Base-by-base conservation (phyloP, 1,139 yeast species). In the Maudiozyma humilis region DNA sequence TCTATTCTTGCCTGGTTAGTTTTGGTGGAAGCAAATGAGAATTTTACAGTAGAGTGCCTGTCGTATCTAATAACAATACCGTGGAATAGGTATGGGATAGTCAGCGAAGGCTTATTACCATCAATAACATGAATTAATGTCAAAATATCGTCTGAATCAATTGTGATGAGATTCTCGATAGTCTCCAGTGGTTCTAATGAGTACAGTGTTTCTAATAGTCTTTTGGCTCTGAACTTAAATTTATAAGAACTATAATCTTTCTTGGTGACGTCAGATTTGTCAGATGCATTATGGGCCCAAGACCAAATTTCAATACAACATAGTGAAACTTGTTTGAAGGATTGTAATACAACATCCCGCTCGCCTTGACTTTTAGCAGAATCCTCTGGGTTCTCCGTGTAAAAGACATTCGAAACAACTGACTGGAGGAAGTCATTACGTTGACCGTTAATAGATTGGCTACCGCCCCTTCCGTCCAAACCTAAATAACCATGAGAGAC, bases 41-140 rank as follows among this genome's bases (percentile, higher is more conserved):
- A 57, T 36, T 54, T 54, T 1, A 50, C 42, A 14, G 50, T 43
- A 3, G 55, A 42, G 4, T 58, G 49, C 6, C 66, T 66, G 47
- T 72, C 70, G 29, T 69, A 65, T 36, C 79, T 63, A 34, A 69
- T 60, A 14, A 69, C 63, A 19, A 85, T 68, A 0, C 86, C 72
- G 47, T 75, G 71, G 49, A 85, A 66, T 7, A 87, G 63, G 51
- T 75, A 72, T 0, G 95, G 93, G 17, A 88, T 67, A 0, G 95
- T 84, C 3, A 78, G 56, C 47, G 81, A 86, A 0, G 95, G 83
- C 50, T 86, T 76, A 2, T 95, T 84, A 0, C 94, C 93, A 64
- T 89, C 96, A 40, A 91, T 67, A 8, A 85, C 80, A 60, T 84
- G 88, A 8, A 59, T 48, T 7, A 63, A 41, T 2, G 57, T 51